A percentile compares a stretch with the other conserved stretches of the same genome.
Conservation (phyloP, 805 yeast species). For the Ogataea paradorogensis region DNA sequence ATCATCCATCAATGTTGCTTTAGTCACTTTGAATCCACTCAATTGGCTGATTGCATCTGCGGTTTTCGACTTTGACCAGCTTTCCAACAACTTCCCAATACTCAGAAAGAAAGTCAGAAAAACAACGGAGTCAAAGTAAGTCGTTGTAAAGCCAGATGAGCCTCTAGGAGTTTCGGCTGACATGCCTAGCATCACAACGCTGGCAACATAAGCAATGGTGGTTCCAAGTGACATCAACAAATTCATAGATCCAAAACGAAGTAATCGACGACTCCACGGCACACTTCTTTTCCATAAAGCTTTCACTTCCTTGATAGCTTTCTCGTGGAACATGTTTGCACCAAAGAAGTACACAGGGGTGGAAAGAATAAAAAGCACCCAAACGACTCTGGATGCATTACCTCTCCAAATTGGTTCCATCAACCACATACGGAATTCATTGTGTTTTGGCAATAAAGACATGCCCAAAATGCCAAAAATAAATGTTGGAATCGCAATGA, state of each 20-base stretch:
- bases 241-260: slow-evolving; percentile 78
- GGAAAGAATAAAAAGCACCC: slow-evolving; percentile 62
- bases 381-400: slow-evolving; percentile 55
- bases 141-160: slow-evolving; percentile 49
- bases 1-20: slow-evolving; percentile 43
- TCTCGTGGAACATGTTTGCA: slow-evolving; percentile 68
- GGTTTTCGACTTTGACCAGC: slow-evolving; percentile 63
- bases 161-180: slow-evolving; percentile 35
- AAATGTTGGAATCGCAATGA: slow-evolving; percentile 63
- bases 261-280: slow-evolving; percentile 52
- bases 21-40: slow-evolving; percentile 47
- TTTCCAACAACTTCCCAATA: slow-evolving; percentile 67
- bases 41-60: slow-evolving; percentile 60
- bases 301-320: slow-evolving; percentile 58
- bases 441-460: slow-evolving; percentile 49
- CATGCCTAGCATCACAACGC: slow-evolving; percentile 52
- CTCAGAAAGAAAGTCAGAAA: slow-evolving; percentile 69
- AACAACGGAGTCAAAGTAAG: slow-evolving; percentile 77
- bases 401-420: slow-evolving; percentile 64
- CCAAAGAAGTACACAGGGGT: slow-evolving; percentile 75
- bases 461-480: slow-evolving; percentile 66
- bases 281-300: slow-evolving; percentile 57
- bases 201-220: slow-evolving; percentile 65
- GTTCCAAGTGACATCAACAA: slow-evolving; percentile 72
- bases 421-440: slow-evolving; percentile 49